phyloP scores from a whole-genome alignment of 164 flowering plant genomes.

The Akebia trifoliata region DNA sequence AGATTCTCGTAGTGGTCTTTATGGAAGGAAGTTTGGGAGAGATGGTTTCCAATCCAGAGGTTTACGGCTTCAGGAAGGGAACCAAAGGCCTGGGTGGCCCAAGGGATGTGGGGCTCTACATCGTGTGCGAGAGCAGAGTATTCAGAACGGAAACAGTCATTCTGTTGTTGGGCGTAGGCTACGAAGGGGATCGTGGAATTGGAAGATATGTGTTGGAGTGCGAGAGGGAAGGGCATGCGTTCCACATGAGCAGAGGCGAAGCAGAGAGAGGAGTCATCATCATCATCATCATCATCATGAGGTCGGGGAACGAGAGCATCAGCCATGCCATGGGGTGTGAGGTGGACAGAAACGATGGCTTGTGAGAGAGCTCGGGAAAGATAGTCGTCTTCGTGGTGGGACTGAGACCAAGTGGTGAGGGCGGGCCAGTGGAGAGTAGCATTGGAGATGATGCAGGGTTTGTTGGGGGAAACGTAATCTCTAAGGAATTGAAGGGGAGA shows the following conservation, averaged over 20 bases:
- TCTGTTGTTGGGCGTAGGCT: slow-evolving; percentile 87
- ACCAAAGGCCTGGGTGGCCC: slow-evolving; percentile 86
- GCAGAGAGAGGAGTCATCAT: slow-evolving; percentile 35
- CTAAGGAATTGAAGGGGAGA: slow-evolving; percentile 69
- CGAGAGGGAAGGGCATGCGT: slow-evolving; percentile 38
- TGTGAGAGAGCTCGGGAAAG: slow-evolving; percentile 38
- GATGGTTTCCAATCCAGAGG: slow-evolving; percentile 78
- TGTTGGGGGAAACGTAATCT: slow-evolving; percentile 63
- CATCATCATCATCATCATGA: slow-evolving; percentile 18
- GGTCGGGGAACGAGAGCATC: slow-evolving; percentile 39
- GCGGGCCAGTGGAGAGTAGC: slow-evolving; percentile 81
- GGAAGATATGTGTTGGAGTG: slow-evolving; percentile 20
- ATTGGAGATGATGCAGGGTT: slow-evolving; percentile 80
- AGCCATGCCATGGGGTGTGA: slow-evolving; percentile 53
- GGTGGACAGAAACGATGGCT: slow-evolving; percentile 46
- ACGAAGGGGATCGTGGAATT: slow-evolving; percentile 26
- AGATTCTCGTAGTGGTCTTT: slow-evolving; percentile 97
- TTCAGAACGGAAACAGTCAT: slow-evolving; percentile 76
- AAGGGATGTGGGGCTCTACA: slow-evolving; percentile 59
- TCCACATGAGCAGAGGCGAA: slow-evolving; percentile 71
- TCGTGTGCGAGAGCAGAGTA: slow-evolving; percentile 48
- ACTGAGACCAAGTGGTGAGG: slow-evolving; percentile 45
- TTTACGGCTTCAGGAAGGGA: slow-evolving; percentile 87
- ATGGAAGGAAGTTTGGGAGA: slow-evolving; percentile 81
- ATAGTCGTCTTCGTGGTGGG: slow-evolving; percentile 30